phyloP scores from a whole-genome alignment of 306 rosid genomes.

The Elaeagnus macrophylla region DNA sequence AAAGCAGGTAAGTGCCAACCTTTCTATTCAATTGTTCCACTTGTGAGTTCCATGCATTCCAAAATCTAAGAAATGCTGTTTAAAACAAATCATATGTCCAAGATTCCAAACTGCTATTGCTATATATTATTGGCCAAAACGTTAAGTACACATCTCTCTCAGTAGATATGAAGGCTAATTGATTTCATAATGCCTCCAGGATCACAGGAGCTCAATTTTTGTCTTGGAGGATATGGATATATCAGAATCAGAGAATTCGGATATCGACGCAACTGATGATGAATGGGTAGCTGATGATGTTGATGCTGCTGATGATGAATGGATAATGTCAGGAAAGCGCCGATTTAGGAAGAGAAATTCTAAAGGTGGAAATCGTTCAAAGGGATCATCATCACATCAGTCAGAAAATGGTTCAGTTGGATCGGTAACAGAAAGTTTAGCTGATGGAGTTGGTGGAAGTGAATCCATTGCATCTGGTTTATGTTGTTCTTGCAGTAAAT shows the following conservation, averaged over 20 bases:
- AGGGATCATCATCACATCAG: constrained; percentile 23
- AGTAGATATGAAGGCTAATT: neutral
- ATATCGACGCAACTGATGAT: constrained; percentile 25
- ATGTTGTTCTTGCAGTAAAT: constrained; percentile 66
- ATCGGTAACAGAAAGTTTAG: constrained; percentile 24
- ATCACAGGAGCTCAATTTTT: constrained; percentile 39
- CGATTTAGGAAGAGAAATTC: constrained; percentile 30
- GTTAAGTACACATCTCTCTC: too few species aligned
- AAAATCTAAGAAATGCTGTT: too few species aligned
- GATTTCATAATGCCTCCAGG: constrained; percentile 33
- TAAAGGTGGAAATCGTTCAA: constrained; percentile 23
- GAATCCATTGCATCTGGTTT: constrained; percentile 8
- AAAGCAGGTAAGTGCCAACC: too few species aligned
- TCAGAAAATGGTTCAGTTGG: constrained; percentile 21
- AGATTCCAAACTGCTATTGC: too few species aligned
- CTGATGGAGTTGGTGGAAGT: constrained; percentile 18
- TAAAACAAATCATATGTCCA: too few species aligned
- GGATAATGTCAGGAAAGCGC: constrained; percentile 30
- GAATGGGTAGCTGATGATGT: constrained; percentile 6
- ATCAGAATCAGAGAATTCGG: constrained; percentile 54
- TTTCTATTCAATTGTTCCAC: too few species aligned
- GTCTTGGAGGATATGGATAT: constrained; percentile 70
- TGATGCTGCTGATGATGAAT: constrained; percentile 21
- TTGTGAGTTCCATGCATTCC: too few species aligned
- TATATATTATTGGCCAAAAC: too few species aligned